Evolutionary conservation across 176 grass and related monocot species (phyloP), one percentile per base, ranked within the genome.

Genomic region (Thalia dealbata): DNA sequence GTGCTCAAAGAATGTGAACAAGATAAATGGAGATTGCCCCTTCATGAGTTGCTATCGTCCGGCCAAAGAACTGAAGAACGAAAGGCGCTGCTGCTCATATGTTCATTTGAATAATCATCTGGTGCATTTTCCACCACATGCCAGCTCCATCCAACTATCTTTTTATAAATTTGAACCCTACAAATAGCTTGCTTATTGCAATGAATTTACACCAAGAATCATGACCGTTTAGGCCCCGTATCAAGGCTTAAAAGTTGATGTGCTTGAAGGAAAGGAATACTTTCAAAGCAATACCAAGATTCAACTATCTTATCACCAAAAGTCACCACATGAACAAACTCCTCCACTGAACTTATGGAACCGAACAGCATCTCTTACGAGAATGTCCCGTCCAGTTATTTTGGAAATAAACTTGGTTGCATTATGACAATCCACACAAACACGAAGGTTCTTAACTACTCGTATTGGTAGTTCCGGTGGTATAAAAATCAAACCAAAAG

Each of bases 341-440:
- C 84, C 84, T 48, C 79, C 70, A 54, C 84, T 91, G 11, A 91
- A 85, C 58, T 80, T 91, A 74, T 91, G 88, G 75, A 87, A 91
- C 75, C 88, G 81, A 41, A 82, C 76, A 71, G 88, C 72, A 71
- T 85, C 88, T 12, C 84, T 87, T 43, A 87, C 84, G 73, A 91
- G 82, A 87, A 91, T 91, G 48, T 91, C 84, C 35, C 84, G 82
- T 0, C 70, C 79, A 18, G 82, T 82, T 71, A 91, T 82, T 74
- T 80, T 87, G 22, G 84, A 91, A 61, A 91, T 91, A 50, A 82
- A 85, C 69, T 91, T 87, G 32, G 88, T 91, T 67, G 82, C 84
- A 84, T 84, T 91, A 43, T 91, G 84, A 22, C 88, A 91, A 82
- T 87, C 88, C 15, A 67, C 23, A 70, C 84, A 91, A 48, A 87